Conservation (phyloP, 768 basidiomycete genomes). For the Asterophora lycoperdoides region DNA sequence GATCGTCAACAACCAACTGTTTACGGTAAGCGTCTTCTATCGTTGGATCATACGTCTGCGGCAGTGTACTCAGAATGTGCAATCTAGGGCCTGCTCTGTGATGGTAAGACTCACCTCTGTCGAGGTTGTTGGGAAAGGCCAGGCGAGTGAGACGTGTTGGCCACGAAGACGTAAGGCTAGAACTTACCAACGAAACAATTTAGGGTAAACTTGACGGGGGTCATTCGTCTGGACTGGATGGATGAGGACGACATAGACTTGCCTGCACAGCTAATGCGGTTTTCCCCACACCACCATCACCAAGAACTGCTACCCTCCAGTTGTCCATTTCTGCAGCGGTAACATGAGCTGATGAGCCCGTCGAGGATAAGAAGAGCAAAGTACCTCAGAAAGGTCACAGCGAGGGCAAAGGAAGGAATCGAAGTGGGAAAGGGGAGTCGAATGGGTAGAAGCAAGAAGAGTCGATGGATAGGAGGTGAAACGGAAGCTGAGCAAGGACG, state of each 20-base stretch:
- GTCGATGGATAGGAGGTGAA: conserved; percentile 29
- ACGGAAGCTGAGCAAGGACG: conserved; percentile 19
- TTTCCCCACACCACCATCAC: conserved; percentile 97
- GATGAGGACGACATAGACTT: conserved; percentile 24
- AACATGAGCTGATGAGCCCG: conserved; percentile 16
- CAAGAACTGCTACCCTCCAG: conserved; percentile 94
- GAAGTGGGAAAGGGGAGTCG: conserved; percentile 23
- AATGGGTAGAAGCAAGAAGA: conserved; percentile 13
- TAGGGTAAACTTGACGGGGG: conserved; percentile 71
- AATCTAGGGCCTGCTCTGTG: conserved; percentile 5
- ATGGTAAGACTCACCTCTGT: conserved; percentile 52
- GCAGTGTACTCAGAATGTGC: conserved; percentile 16
- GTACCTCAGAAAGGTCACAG: conserved; percentile 30
- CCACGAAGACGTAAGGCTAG: conserved; percentile 12
- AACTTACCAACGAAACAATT: conserved; percentile 92
- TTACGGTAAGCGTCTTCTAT: conserved; percentile 98
- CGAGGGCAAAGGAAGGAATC: conserved; percentile 27
- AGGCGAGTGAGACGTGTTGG: conserved; percentile 6
- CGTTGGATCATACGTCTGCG: conserved; percentile 92
- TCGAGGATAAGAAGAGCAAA: conserved; percentile 7
- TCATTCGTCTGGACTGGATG: conserved; percentile 8
- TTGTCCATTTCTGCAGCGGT: conserved; percentile 67
- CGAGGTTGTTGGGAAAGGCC: conserved; percentile 10
- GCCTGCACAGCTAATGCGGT: conserved; percentile 95
- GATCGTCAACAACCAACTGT: conserved; percentile 90